phyloP scores from a whole-genome alignment of 2,329 filamentous ascomycete genomes.

The Cercospora zeae-maydis region DNA sequence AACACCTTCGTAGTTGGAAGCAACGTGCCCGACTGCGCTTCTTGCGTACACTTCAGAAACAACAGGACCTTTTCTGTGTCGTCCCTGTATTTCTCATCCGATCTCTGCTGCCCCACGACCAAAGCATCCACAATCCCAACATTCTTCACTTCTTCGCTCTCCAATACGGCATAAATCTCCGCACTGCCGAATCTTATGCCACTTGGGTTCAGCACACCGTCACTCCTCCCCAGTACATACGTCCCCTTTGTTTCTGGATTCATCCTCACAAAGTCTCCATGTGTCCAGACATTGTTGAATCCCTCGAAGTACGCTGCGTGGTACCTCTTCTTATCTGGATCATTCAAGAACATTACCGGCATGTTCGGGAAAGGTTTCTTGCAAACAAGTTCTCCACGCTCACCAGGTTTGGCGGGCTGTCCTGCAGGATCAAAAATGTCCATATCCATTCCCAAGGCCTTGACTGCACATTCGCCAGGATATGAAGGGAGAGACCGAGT shows the following conservation, averaged over 20 bases:
- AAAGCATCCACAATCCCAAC: background rate
- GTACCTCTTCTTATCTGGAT: constrained; percentile 38
- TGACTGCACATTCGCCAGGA: background rate
- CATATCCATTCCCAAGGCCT: background rate
- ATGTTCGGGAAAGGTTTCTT: constrained; percentile 69
- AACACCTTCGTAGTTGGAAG: background rate
- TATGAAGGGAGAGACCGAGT: background rate
- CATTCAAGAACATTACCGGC: constrained; percentile 51
- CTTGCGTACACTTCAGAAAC: background rate
- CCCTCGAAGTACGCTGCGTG: constrained; percentile 39
- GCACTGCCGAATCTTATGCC: background rate
- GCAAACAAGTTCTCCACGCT: constrained; percentile 68
- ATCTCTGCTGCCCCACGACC: background rate
- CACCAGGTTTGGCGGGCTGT: constrained; percentile 37
- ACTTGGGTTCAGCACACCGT: background rate
- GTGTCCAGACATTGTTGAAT: background rate
- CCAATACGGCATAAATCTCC: background rate
- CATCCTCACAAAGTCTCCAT: background rate
- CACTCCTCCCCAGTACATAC: background rate
- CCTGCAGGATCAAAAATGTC: background rate
- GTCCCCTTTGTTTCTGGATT: background rate
- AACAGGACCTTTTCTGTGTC: background rate
- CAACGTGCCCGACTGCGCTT: background rate
- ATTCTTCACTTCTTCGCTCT: background rate
- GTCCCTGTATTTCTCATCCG: background rate